These are phyloP conservation scores for Halophytophthora polymorphica DNA, from an alignment of 352 stramenopile genomes.

Conservation along the genomic window DNA sequence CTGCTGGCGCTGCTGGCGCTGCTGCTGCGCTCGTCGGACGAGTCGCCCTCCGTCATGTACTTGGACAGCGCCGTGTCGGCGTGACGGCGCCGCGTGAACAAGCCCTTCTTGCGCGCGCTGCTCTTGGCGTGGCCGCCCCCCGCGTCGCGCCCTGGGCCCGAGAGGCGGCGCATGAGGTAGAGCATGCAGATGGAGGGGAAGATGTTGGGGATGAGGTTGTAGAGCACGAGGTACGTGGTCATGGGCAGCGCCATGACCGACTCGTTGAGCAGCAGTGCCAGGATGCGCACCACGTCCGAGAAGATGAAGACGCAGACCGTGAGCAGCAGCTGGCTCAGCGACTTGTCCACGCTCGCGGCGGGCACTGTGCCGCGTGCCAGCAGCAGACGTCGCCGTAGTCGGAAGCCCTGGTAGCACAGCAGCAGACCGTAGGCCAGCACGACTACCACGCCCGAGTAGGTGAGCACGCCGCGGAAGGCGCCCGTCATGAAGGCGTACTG, in stretches of 20 bases:
- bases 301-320: conserved; percentile 78
- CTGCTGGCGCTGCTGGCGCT: conserved; percentile 26
- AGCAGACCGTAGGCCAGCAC: conserved; percentile 68
- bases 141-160: conserved; percentile 16
- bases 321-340: conserved; percentile 77
- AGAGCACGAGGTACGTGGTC: conserved; percentile 64
- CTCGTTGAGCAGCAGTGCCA: conserved; percentile 58
- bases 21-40: conserved; percentile 24
- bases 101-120: conserved; percentile 14
- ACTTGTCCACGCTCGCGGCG: conserved; percentile 69
- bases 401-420: conserved; percentile 70
- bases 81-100: not conserved
- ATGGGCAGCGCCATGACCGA: conserved; percentile 50
- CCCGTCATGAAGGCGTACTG: conserved; percentile 68
- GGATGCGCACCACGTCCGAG: conserved; percentile 65
- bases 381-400: conserved; percentile 64
- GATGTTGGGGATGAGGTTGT: conserved; percentile 76
- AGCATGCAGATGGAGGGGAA: conserved; percentile 89
- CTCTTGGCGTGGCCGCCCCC: conserved; percentile 18
- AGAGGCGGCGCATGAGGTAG: conserved; percentile 81
- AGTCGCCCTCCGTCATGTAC: conserved; percentile 50
- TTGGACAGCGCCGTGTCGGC: conserved; percentile 43
- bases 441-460: conserved; percentile 52
- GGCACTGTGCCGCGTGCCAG: conserved; percentile 69
- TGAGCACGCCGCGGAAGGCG: conserved; percentile 44